These are phyloP conservation scores for Podila minutissima DNA, from an alignment of 192 early-diverging fungal species.

Conservation along the genomic window DNA sequence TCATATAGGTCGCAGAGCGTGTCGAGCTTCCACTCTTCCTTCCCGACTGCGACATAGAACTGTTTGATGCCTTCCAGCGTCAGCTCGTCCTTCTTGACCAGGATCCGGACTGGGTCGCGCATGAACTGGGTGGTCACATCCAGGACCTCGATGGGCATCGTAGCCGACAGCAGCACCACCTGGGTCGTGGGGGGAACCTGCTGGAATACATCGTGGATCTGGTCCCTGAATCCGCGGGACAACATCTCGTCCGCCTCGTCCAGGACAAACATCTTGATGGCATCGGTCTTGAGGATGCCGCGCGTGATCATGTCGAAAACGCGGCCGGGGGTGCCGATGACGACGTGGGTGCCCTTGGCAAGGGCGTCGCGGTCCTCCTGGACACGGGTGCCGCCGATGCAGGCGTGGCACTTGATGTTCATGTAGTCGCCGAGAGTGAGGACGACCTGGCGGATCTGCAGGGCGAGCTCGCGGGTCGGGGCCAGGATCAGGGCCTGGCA, in stretches of 20 bases:
- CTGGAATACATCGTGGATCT: slow-evolving; percentile 94
- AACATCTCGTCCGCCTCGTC: slow-evolving; percentile 99
- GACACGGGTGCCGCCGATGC: slow-evolving; percentile 95
- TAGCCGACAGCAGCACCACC: slow-evolving; percentile 94
- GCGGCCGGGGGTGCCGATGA: slow-evolving; percentile 97
- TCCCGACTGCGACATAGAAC: slow-evolving; percentile 96
- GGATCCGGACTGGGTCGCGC: slow-evolving; percentile 94
- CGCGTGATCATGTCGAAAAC: slow-evolving; percentile 97
- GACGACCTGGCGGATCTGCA: slow-evolving; percentile 94
- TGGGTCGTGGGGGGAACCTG: slow-evolving; percentile 83
- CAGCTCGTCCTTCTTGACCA: slow-evolving; percentile 95
- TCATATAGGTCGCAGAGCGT: slow-evolving; percentile 98
- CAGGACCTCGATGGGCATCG: slow-evolving; percentile 91
- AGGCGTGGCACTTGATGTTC: slow-evolving; percentile 90
- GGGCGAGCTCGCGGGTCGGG: slow-evolving; percentile 95
- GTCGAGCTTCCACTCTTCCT: slow-evolving; percentile 99
- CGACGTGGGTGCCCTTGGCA: slow-evolving; percentile 84
- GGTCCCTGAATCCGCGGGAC: slow-evolving; percentile 94
- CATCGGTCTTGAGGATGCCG: slow-evolving; percentile 75
- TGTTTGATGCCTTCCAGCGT: slow-evolving; percentile 92
- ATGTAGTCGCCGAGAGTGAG: slow-evolving; percentile 93
- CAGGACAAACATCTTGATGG: slow-evolving; percentile 95
- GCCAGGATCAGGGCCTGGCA: slow-evolving; percentile 95
- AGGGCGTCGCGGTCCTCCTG: slow-evolving; percentile 86
- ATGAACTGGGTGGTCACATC: slow-evolving; percentile 95